A percentile compares a stretch with the other conserved stretches of the same genome.
Evolutionary conservation across 352 stramenopile species (phyloP).

Genomic region (Albugo candida): DNA sequence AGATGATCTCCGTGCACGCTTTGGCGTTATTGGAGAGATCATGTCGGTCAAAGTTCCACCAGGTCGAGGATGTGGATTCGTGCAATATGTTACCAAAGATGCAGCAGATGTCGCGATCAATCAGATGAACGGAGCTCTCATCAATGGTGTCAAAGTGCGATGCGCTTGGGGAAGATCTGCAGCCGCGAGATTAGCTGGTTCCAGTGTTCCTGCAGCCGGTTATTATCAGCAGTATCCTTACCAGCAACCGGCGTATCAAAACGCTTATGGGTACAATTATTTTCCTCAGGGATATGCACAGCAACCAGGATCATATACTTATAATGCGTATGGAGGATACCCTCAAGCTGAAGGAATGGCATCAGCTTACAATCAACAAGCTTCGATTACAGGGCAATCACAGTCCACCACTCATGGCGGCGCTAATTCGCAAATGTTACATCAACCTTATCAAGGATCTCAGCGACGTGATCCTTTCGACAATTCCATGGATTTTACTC

Average conservation of each 20-base stretch:
- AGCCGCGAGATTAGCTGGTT: slow-evolving; percentile 18
- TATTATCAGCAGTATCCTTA: slow-evolving; percentile 36
- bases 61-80: slow-evolving; percentile 80
- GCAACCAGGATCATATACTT: no score
- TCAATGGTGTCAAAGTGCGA: slow-evolving; percentile 65
- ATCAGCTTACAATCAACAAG: no score
- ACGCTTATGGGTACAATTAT: no score
- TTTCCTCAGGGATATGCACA: no score
- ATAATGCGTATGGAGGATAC: no score
- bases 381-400: no score
- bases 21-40: slow-evolving; percentile 25
- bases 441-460: not conserved
- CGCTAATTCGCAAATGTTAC: not conserved
- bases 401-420: slow-evolving; percentile 7
- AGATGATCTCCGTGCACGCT: slow-evolving; percentile 69
- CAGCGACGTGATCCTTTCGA: slow-evolving; percentile 4
- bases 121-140: slow-evolving; percentile 74
- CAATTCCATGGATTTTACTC: slow-evolving; percentile 47
- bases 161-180: slow-evolving; percentile 78
- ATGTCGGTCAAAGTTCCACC: slow-evolving; percentile 69
- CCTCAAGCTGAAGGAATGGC: no score
- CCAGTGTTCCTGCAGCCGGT: slow-evolving; percentile 6
- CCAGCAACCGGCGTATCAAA: slow-evolving; percentile 11
- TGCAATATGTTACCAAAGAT: slow-evolving; percentile 72
- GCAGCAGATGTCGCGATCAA: slow-evolving; percentile 70